Evolutionary conservation across 2,329 filamentous ascomycete species (phyloP).

Genomic region (Ceratocystis papillata): DNA sequence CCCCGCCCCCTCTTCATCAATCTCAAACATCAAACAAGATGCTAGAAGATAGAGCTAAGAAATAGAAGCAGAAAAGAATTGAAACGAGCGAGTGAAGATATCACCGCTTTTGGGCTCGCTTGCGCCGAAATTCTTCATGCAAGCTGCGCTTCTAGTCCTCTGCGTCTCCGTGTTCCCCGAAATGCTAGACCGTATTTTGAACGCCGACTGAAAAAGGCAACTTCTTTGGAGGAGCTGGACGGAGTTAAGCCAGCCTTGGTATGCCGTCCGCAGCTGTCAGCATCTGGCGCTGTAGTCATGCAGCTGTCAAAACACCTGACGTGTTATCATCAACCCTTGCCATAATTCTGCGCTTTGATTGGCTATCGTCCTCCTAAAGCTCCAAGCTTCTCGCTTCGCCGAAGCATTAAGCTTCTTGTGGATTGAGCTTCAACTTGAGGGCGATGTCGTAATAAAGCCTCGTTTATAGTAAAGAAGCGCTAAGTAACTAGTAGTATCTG

Average conservation of each 20-base stretch:
- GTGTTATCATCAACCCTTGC: conserved; percentile 5
- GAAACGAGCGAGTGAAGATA: background rate
- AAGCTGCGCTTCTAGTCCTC: background rate
- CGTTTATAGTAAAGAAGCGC: background rate
- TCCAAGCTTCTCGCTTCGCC: background rate
- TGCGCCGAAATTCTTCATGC: background rate
- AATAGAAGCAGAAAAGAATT: background rate
- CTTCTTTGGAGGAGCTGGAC: background rate
- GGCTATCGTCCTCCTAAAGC: background rate
- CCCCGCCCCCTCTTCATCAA: too few species aligned
- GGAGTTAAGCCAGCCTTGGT: background rate
- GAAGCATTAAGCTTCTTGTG: background rate
- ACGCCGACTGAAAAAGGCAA: background rate
- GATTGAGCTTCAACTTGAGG: background rate
- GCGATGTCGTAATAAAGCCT: background rate
- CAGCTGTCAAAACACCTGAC: background rate
- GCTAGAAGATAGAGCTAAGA: background rate
- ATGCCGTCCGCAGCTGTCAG: background rate
- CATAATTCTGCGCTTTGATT: background rate
- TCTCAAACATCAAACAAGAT: conserved; percentile 2
- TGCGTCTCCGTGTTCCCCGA: too few species aligned
- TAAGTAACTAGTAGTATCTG: too few species aligned
- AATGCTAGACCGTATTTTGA: background rate
- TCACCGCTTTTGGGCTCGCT: background rate
- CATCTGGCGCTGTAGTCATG: background rate